Conservation (phyloP, 768 basidiomycete genomes). For the Amanita fuliginea region DNA sequence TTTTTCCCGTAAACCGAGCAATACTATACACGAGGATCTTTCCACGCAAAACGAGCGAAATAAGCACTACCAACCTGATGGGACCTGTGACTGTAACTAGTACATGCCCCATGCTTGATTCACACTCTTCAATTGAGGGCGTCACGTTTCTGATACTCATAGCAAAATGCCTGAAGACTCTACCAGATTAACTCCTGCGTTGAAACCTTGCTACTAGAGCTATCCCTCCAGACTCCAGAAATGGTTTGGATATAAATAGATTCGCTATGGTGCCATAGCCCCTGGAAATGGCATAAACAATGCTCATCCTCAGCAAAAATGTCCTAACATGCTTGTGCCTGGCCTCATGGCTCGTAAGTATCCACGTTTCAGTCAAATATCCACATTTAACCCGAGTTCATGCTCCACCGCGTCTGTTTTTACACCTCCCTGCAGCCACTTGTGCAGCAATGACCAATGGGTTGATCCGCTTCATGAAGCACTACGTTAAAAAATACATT, state of each 20-base stretch:
- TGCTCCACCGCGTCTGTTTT: neutral
- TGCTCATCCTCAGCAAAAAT: slow-evolving; percentile 12
- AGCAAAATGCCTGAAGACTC: no score
- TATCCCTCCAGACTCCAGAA: no score
- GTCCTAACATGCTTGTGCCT: neutral
- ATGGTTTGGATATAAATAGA: neutral
- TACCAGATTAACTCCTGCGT: neutral
- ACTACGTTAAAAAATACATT: slow-evolving; percentile 44
- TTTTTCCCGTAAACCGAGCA: no score
- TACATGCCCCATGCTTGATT: no score
- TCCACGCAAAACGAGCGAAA: no score
- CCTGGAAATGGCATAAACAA: slow-evolving; percentile 15
- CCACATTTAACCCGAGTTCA: neutral
- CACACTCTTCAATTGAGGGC: no score
- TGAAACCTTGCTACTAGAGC: no score
- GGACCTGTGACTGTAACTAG: no score
- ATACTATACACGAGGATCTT: no score
- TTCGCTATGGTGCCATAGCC: slow-evolving; percentile 17
- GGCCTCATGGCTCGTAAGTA: neutral
- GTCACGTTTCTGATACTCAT: no score
- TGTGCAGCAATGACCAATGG: slow-evolving; percentile 10
- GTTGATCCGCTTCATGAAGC: slow-evolving; percentile 24
- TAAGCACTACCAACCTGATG: no score
- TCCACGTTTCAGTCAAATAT: no score
- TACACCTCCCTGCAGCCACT: neutral